Evolutionary conservation across 1,284 basidiomycete genomes (phyloP), one percentile per base, ranked within the genome.

Genomic region (Heterobasidion parviporum): DNA sequence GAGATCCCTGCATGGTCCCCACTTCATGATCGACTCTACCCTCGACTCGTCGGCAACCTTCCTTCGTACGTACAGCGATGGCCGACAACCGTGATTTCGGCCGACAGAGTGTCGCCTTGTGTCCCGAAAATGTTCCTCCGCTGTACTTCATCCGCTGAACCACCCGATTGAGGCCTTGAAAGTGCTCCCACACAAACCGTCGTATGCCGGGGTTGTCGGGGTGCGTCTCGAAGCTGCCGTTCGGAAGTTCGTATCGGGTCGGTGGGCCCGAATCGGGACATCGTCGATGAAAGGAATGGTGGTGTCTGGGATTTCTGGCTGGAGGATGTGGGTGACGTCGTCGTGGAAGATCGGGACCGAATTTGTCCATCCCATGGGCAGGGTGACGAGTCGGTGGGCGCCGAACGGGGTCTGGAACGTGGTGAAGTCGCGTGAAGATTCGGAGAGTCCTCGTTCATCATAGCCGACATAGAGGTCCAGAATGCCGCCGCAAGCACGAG

Each of bases 351-450:
- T 67, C 6, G 65, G 66, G 1, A 71, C 66, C 0, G 67, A 72
- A 51, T 74, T 72, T 0, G 70, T 72, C 64, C 63, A 74, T 0
- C 74, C 72, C 70, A 72, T 71, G 0, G 70, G 72, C 0, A 74
- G 50, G 0, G 59, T 63, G 0, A 57, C 57, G 0, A 70, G 59
- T 26, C 61, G 59, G 12, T 59, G 54, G 10, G 61, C 57, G 6
- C 65, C 59, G 54, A 56, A 53, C 3, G 41, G 52, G 6, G 41
- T 44, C 45, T 54, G 16, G 12, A 49, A 49, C 2, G 6, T 49
- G 6, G 47, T 49, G 8, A 18, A 33, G 26, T 49, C 18, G 10
- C 18, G 6, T 4, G 6, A 49, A 1, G 47, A 20, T 32, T 49
- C 18, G 15, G 47, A 2, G 18, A 49, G 47, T 1, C n/a, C 2